phyloP scores from a whole-genome alignment of 768 basidiomycete genomes.

The Hemileccinum impolitum region DNA sequence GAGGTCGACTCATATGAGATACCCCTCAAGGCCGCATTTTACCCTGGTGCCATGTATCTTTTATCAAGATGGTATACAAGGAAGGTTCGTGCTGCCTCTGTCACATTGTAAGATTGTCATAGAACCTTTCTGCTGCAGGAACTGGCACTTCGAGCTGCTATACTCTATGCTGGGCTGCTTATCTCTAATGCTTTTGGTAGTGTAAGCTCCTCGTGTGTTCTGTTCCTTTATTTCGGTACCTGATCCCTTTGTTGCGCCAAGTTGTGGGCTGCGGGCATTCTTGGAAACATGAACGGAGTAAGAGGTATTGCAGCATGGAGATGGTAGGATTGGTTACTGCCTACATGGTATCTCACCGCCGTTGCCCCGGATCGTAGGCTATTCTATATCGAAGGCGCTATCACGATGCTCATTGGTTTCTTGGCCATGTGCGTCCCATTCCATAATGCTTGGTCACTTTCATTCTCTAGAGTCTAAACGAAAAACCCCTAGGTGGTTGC shows the following conservation, averaged over 20 bases:
- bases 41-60: conserved; percentile 49
- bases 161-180: conserved; percentile 56
- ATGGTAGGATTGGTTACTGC: conserved; percentile 40
- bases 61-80: conserved; percentile 19
- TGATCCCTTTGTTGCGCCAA: conserved; percentile 16
- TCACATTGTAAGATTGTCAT: not conserved
- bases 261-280: conserved; percentile 72
- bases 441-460: not conserved
- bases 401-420: conserved; percentile 60
- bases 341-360: not conserved
- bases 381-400: conserved; percentile 68
- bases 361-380: conserved; percentile 41
- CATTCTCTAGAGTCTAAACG: too few species aligned
- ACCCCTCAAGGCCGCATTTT: conserved; percentile 51
- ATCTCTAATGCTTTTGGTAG: conserved; percentile 67
- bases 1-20: not conserved
- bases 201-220: conserved; percentile 33
- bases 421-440: conserved; percentile 41
- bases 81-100: not conserved
- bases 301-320: conserved; percentile 68
- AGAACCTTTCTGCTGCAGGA: conserved; percentile 37
- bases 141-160: conserved; percentile 60
- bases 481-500: conserved; percentile 42
- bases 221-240: not conserved
- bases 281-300: conserved; percentile 63